Percentiles rank a stretch among this genome's conserved stretches.
These are phyloP conservation scores for Amborella trichopoda DNA, from an alignment of 164 flowering plant species.

Conservation along the genomic window DNA sequence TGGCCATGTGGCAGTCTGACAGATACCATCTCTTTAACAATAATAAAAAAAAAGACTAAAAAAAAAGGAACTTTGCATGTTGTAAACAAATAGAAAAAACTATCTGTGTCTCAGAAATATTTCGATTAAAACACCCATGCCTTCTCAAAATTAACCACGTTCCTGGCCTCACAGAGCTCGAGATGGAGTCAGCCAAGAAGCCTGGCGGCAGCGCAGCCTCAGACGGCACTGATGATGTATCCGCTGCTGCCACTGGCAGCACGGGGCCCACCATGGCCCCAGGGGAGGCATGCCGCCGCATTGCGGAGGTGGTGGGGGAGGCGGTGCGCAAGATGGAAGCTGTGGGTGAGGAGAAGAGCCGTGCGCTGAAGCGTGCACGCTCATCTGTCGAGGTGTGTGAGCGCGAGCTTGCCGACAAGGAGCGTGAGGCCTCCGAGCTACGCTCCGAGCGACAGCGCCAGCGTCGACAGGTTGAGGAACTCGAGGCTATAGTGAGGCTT, in stretches of 20 bases:
- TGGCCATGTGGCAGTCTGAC: too few species aligned
- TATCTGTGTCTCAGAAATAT: too few species aligned
- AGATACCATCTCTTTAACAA: too few species aligned
- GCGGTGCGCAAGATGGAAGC: conserved; percentile 90
- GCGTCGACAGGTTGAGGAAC: conserved; percentile 79
- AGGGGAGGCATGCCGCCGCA: conserved; percentile 82
- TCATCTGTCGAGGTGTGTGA: conserved; percentile 71
- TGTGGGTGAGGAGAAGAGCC: conserved; percentile 90
- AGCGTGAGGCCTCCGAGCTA: conserved; percentile 62
- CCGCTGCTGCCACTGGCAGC: too few species aligned
- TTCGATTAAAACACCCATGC: too few species aligned
- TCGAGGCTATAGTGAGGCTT: conserved; percentile 81
- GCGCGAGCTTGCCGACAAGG: conserved; percentile 77
- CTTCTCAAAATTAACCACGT: too few species aligned
- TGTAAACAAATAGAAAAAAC: too few species aligned
- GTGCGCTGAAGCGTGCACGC: conserved; percentile 78
- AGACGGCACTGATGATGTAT: too few species aligned
- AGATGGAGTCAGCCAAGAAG: conserved; percentile 52
- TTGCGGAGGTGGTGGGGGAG: conserved; percentile 92
- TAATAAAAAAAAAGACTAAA: too few species aligned
- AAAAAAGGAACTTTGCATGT: too few species aligned
- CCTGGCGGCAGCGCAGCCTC: too few species aligned
- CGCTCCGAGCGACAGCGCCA: conserved; percentile 70
- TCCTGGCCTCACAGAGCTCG: conserved; percentile 62
- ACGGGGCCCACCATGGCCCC: conserved; percentile 71